Evolutionary conservation across 805 yeast species (phyloP).

Genomic region (Candida tallmaniae): DNA sequence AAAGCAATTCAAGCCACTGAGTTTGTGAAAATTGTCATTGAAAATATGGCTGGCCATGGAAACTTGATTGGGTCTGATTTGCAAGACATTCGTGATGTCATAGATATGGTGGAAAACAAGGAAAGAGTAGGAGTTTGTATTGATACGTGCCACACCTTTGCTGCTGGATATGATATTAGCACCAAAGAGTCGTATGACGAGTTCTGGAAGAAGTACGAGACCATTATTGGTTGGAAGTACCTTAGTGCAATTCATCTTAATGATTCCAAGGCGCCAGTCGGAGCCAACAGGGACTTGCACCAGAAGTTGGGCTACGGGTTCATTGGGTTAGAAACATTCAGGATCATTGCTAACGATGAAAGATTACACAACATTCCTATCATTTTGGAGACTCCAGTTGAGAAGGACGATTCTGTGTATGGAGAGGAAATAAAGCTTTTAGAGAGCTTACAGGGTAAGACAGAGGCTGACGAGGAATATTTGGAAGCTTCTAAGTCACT

Average conservation of each 20-base stretch:
- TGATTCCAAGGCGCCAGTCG: conserved; percentile 92
- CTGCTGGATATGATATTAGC: conserved; percentile 92
- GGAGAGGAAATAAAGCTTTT: conserved; percentile 80
- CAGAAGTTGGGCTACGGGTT: conserved; percentile 88
- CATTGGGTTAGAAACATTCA: conserved; percentile 79
- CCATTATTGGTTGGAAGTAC: conserved; percentile 67
- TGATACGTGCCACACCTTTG: conserved; percentile 94
- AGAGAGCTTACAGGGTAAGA: conserved; percentile 71
- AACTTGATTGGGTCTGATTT: conserved; percentile 79
- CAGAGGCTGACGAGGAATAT: conserved; percentile 52
- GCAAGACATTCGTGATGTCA: conserved; percentile 71
- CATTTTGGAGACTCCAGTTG: conserved; percentile 82
- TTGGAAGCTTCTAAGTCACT: conserved; percentile 45
- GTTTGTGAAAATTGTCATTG: conserved; percentile 84
- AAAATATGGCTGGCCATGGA: conserved; percentile 98
- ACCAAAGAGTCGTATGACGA: conserved; percentile 49
- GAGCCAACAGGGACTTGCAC: conserved; percentile 87
- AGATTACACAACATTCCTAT: conserved; percentile 68
- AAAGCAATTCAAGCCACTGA: conserved; percentile 67
- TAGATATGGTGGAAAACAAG: conserved; percentile 75
- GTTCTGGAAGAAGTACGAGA: conserved; percentile 78
- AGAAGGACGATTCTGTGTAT: conserved; percentile 57
- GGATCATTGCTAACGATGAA: conserved; percentile 66
- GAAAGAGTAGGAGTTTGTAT: conserved; percentile 89
- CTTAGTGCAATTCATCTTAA: conserved; percentile 81